Evolutionary conservation across 176 grass and related monocot species (phyloP).

Genomic region (Zea luxurians): DNA sequence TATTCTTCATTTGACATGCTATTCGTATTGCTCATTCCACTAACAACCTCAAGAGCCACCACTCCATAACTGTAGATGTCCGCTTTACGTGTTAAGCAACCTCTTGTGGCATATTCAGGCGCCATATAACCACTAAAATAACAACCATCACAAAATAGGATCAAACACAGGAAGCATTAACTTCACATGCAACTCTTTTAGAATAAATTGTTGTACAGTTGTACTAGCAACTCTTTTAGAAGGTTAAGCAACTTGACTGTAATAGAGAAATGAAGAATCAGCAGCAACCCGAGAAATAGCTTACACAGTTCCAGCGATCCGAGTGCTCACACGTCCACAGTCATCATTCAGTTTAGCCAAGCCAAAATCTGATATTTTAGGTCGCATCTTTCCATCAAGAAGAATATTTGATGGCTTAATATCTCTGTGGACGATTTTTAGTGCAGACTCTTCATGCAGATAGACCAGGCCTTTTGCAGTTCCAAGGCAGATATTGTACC

Average conservation of each 20-base stretch:
- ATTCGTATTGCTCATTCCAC: conserved; percentile 66
- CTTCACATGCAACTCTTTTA: background rate
- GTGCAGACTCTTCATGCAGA: conserved; percentile 83
- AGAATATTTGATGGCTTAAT: conserved; percentile 93
- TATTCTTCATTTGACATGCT: conserved; percentile 62
- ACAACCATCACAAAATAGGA: conserved; percentile 26
- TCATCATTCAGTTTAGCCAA: conserved; percentile 88
- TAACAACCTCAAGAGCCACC: conserved; percentile 71
- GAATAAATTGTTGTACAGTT: background rate
- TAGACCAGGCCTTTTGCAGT: conserved; percentile 71
- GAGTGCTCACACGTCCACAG: conserved; percentile 66
- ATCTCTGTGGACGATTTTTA: conserved; percentile 92
- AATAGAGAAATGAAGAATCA: conserved; percentile 26
- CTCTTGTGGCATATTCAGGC: conserved; percentile 90
- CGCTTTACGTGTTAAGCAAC: conserved; percentile 84
- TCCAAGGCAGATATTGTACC: conserved; percentile 70
- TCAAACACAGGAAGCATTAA: conserved; percentile 7
- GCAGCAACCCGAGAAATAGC: conserved; percentile 38
- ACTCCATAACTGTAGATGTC: conserved; percentile 89
- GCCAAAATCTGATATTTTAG: conserved; percentile 96
- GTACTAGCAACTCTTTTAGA: conserved; percentile 10
- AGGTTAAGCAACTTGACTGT: background rate
- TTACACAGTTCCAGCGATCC: conserved; percentile 87
- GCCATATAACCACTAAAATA: conserved; percentile 88
- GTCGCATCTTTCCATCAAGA: conserved; percentile 69